These are phyloP conservation scores for Alternaria brassicicola DNA, from an alignment of 2,329 filamentous ascomycete species.

Conservation along the genomic window DNA sequence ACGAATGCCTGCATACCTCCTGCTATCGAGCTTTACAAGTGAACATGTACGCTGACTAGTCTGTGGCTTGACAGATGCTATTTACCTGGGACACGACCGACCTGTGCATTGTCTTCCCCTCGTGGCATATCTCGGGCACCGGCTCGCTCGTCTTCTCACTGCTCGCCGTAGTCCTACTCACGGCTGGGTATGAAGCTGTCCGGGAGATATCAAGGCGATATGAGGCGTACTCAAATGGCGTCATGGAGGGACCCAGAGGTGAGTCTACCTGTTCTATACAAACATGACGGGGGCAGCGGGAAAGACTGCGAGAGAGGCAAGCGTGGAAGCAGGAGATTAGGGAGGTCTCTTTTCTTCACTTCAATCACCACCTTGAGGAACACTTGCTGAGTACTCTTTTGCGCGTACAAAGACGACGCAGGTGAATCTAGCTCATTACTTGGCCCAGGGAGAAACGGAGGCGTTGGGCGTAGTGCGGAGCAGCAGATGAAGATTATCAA, in stretches of 20 bases:
- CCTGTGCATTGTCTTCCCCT: conserved; percentile 93
- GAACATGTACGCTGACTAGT: neutral
- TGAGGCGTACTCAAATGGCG: conserved; percentile 58
- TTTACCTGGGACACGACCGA: conserved; percentile 95
- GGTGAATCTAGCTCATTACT: conserved; percentile 70
- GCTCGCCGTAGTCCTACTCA: conserved; percentile 78
- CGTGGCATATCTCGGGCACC: conserved; percentile 83
- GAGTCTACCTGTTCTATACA: conserved; percentile 24
- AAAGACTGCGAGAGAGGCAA: neutral
- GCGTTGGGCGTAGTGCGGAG: conserved; percentile 61
- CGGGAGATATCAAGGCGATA: conserved; percentile 78
- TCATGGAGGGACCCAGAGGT: conserved; percentile 41
- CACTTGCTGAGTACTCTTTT: conserved; percentile 37
- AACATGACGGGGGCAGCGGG: neutral
- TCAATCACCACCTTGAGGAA: conserved; percentile 20
- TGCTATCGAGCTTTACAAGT: neutral
- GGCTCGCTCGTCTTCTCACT: conserved; percentile 81
- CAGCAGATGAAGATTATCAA: conserved; percentile 78
- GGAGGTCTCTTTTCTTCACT: conserved; percentile 11
- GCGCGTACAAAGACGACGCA: conserved; percentile 29
- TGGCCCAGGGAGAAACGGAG: conserved; percentile 71
- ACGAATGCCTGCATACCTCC: conserved; percentile 42
- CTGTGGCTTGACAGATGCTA: conserved; percentile 73
- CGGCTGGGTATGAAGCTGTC: conserved; percentile 91
- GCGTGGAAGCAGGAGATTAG: conserved; percentile 10